A percentile compares a stretch with the other conserved stretches of the same genome.
phyloP scores from a whole-genome alignment of 352 stramenopile species.

The Globisporangium carolinianum region DNA sequence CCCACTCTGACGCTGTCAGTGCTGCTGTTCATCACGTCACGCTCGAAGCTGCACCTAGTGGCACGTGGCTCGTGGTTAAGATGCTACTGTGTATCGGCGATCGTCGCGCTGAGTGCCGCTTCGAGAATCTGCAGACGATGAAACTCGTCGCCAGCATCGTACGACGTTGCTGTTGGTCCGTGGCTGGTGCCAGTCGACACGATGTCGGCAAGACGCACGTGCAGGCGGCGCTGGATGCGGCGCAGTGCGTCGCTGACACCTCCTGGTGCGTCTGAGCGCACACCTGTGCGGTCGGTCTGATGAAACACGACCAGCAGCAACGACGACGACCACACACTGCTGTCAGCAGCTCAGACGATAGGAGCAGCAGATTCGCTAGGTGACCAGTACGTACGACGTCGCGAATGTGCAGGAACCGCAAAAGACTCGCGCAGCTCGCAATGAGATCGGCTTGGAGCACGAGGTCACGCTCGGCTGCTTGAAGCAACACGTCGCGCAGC shows the following conservation, averaged over 20 bases:
- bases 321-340: too few species aligned
- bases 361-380: too few species aligned
- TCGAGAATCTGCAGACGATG: conserved; percentile 43
- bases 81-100: conserved; percentile 2
- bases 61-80: too few species aligned
- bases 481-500: conserved; percentile 23
- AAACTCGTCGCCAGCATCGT: conserved; percentile 8
- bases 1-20: conserved; percentile 1
- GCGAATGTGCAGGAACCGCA: conserved; percentile 55
- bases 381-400: conserved; percentile 35
- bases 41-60: too few species aligned
- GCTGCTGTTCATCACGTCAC: too few species aligned
- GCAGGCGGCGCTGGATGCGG: conserved; percentile 25
- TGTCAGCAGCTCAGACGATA: too few species aligned
- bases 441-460: conserved; percentile 54
- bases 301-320: background rate
- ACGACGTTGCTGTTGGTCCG: background rate
- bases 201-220: conserved; percentile 14
- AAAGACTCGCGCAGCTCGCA: conserved; percentile 55
- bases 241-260: conserved; percentile 14
- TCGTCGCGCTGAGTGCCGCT: conserved; percentile 31
- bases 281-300: conserved; percentile 27
- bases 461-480: conserved; percentile 51
- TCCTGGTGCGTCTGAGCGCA: conserved; percentile 13
- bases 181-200: background rate